These are phyloP conservation scores for Eurotiales sp. DNA, from an alignment of 2,329 filamentous ascomycete genomes.

Conservation along the genomic window DNA sequence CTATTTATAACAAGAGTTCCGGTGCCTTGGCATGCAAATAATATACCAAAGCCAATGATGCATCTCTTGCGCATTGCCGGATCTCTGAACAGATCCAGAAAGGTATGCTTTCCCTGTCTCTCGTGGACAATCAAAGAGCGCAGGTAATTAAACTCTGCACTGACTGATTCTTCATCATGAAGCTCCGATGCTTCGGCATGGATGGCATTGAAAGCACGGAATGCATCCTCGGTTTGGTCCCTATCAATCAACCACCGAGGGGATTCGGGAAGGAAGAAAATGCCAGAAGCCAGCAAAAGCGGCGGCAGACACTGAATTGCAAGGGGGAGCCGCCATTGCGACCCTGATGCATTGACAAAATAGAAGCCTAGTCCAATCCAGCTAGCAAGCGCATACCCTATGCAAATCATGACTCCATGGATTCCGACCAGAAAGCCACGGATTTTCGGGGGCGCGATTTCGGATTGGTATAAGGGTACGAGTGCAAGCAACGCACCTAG, in stretches of 20 bases:
- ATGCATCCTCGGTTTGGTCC: conserved; percentile 45
- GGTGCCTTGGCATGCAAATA: conserved; percentile 18
- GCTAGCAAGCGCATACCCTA: conserved; percentile 44
- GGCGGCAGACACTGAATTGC: conserved; percentile 40
- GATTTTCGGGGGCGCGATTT: conserved; percentile 38
- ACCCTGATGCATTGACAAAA: conserved; percentile 41
- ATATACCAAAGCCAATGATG: conserved; percentile 51
- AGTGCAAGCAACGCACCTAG: conserved; percentile 27
- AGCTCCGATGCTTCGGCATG: conserved; percentile 38
- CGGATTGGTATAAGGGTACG: conserved; percentile 40
- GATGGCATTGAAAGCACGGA: conserved; percentile 39
- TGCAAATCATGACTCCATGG: conserved; percentile 47
- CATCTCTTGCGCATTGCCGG: conserved; percentile 49
- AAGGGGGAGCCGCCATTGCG: conserved; percentile 44
- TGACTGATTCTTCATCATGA: conserved; percentile 32
- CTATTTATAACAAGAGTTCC: conserved; percentile 36
- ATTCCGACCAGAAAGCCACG: conserved; percentile 46
- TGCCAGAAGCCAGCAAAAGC: conserved; percentile 38
- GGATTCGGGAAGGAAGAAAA: conserved; percentile 44
- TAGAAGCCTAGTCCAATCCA: conserved; percentile 47
- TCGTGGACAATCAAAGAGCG: too few species aligned
- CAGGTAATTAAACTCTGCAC: conserved; percentile 43
- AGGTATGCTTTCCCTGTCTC: conserved; percentile 44
- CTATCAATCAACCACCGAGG: conserved; percentile 50
- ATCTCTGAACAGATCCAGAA: conserved; percentile 35